Evolutionary conservation across 768 basidiomycete species (phyloP), one percentile per base, ranked within the genome.

Genomic region (Auriscalpium orientale): DNA sequence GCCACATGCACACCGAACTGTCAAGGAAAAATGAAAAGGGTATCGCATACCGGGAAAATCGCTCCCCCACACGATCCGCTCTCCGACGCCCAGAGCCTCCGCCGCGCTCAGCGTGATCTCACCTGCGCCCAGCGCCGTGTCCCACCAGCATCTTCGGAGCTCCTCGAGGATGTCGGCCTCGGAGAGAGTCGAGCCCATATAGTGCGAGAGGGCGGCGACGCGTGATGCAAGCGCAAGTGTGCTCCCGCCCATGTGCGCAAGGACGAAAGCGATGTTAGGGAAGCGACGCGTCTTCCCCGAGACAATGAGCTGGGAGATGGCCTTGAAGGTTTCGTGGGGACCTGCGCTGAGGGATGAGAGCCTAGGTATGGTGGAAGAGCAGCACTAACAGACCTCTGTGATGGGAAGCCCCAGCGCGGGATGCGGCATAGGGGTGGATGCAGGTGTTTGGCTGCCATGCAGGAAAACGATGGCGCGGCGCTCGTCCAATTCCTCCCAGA

Each of bases 311-410:
- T 88, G 85, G 3, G 87, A 82, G 36, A 87, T 87, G 1, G 86
- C 89, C 71, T 89, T 89, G 75, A 82, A 89, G 0, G 88, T 91
- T 68, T 90, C 88, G 65, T 88, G 84, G 8, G 88, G 0, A 87
- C 86, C 87, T 89, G 54, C 54, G 43, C 21, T 43, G n/a, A 40
- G 45, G 40, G 52, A 55, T 44, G 8, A 1, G 28, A 33, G 6
- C 43, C 46, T 49, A 57, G 21, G 57, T 59, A 52, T 52, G 21
- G 57, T 51, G 56, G 56, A 13, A 4, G 15, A 28, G 40, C 38
- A 48, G 10, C 12, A 37, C 22, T n/a, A 35, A 20, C 15, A 20
- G 65, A 84, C 87, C 75, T 89, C 87, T 13, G 76, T 77, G 51
- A 88, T 75, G 13, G 88, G 88, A 40, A 89, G 64, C 20, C 88